Evolutionary conservation across 345 rosid genomes (phyloP).

Genomic region (Citrus mangshanensis): DNA sequence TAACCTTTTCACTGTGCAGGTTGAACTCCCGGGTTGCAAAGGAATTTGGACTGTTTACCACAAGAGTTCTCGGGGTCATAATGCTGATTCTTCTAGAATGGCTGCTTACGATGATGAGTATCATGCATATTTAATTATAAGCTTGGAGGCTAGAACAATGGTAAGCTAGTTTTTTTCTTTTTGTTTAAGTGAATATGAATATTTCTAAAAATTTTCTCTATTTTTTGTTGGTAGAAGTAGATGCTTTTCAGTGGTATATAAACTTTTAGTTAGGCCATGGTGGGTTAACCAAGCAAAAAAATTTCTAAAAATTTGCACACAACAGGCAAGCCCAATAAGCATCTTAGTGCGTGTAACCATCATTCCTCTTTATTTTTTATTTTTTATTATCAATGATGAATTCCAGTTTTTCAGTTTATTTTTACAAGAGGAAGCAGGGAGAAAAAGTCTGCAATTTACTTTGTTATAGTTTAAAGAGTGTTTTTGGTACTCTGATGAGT

Average conservation of each 20-base stretch:
- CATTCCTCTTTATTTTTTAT: background rate
- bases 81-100: constrained; percentile 64
- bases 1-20: constrained; percentile 43
- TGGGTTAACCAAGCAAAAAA: background rate
- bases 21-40: constrained; percentile 92
- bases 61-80: constrained; percentile 73
- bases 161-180: constrained; percentile 36
- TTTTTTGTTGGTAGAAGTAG: background rate
- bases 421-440: background rate
- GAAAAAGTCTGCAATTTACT: background rate
- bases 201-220: background rate
- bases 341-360: background rate
- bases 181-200: constrained; percentile 3
- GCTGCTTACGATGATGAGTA: constrained; percentile 75
- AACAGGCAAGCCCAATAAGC: background rate
- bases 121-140: constrained; percentile 97
- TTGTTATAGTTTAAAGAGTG: background rate
- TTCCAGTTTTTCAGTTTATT: background rate
- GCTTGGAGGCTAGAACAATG: constrained; percentile 94
- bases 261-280: background rate
- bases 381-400: background rate
- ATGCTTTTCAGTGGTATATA: background rate
- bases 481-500: background rate
- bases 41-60: constrained; percentile 99
- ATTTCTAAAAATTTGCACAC: background rate